Conservation (phyloP, 2,329 filamentous ascomycete species). For the Fusarium camptoceras region DNA sequence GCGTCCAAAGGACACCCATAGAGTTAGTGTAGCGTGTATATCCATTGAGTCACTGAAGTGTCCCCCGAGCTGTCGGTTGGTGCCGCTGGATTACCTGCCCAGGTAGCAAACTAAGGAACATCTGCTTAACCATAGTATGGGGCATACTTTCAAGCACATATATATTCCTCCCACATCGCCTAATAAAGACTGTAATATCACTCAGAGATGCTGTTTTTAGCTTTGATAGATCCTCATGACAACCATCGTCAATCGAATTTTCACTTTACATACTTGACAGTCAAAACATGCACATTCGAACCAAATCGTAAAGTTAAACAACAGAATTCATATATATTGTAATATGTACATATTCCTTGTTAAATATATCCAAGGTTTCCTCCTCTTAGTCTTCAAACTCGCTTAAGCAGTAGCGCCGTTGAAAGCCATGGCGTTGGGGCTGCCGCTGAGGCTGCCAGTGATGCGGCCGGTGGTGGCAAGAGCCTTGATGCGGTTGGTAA, state of each 20-base stretch:
- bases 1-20: neutral
- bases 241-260: neutral
- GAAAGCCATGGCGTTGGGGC: slow-evolving; percentile 60
- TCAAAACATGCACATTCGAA: neutral
- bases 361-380: no score
- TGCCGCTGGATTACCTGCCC: neutral
- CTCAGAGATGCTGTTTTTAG: no score
- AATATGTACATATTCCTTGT: neutral
- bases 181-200: no score
- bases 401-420: slow-evolving; percentile 52
- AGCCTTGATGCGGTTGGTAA: slow-evolving; percentile 57
- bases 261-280: no score
- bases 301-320: neutral
- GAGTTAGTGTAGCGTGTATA: neutral
- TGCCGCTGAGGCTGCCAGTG: slow-evolving; percentile 53
- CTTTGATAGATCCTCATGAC: neutral
- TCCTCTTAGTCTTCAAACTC: neutral
- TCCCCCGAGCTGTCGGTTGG: neutral
- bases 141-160: neutral
- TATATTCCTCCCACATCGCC: no score
- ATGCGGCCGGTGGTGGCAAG: slow-evolving; percentile 56
- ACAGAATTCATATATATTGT: neutral
- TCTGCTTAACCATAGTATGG: no score
- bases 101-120: neutral
- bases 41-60: neutral